A percentile compares a stretch with the other conserved stretches of the same genome.
Conservation (phyloP, 164 flowering plant genomes). For the Tetracentron sinense region DNA sequence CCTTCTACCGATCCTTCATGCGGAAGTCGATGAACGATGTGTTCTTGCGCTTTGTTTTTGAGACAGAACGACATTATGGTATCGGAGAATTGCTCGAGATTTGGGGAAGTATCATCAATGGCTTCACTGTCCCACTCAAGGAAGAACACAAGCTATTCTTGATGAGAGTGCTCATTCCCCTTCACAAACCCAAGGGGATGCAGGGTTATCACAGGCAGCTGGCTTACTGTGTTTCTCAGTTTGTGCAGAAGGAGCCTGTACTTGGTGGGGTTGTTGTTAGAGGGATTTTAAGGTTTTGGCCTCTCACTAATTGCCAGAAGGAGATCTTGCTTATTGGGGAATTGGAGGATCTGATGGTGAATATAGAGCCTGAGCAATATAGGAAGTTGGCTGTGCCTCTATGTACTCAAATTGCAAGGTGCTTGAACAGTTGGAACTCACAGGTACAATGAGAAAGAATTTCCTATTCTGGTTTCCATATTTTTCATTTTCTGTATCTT, state of each 20-base stretch:
- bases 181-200: slow-evolving; percentile 67
- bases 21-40: slow-evolving; percentile 65
- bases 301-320: slow-evolving; percentile 60
- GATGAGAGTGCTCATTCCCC: slow-evolving; percentile 56
- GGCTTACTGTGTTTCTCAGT: slow-evolving; percentile 70
- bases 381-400: slow-evolving; percentile 47
- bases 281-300: slow-evolving; percentile 68
- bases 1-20: slow-evolving; percentile 61
- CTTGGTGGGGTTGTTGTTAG: slow-evolving; percentile 52
- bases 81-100: slow-evolving; percentile 72
- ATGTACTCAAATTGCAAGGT: slow-evolving; percentile 46
- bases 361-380: slow-evolving; percentile 41
- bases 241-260: slow-evolving; percentile 68
- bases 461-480: no score
- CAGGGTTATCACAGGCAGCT: slow-evolving; percentile 59
- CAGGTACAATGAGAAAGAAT: no score
- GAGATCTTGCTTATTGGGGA: slow-evolving; percentile 62
- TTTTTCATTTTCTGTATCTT: no score
- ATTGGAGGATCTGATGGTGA: slow-evolving; percentile 69
- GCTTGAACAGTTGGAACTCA: slow-evolving; percentile 64
- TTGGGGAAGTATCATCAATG: slow-evolving; percentile 77
- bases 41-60: slow-evolving; percentile 47
- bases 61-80: slow-evolving; percentile 52
- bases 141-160: slow-evolving; percentile 77
- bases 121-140: slow-evolving; percentile 69